phyloP scores from a whole-genome alignment of 768 basidiomycete genomes.

The Naganishia vishniacii region DNA sequence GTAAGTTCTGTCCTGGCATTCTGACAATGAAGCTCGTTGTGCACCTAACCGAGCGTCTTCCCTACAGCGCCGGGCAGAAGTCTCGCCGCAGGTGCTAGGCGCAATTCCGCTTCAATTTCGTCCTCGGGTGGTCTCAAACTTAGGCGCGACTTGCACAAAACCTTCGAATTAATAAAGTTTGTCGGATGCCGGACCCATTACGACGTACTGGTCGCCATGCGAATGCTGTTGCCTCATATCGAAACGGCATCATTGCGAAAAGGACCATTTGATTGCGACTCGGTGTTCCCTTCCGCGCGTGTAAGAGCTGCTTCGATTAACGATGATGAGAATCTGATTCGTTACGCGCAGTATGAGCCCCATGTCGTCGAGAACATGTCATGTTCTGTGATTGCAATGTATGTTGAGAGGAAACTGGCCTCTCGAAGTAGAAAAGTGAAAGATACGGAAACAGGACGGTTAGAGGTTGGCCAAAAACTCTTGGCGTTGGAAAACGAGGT shows the following conservation, averaged over 20 bases:
- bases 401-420: not conserved
- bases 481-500: not conserved
- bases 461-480: not conserved
- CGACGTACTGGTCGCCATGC: conserved; percentile 3
- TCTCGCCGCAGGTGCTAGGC: too few relatives aligned
- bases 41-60: too few relatives aligned
- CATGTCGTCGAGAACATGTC: not conserved
- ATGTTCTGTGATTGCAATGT: not conserved
- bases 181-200: not conserved
- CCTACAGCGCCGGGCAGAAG: too few relatives aligned
- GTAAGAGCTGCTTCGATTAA: too few relatives aligned
- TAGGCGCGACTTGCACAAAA: not conserved
- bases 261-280: not conserved
- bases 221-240: conserved; percentile 3
- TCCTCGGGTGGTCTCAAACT: not conserved
- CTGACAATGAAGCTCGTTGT: too few relatives aligned
- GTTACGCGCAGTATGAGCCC: not conserved
- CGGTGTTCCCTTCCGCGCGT: not conserved
- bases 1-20: conserved; percentile 7
- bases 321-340: not conserved
- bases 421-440: not conserved
- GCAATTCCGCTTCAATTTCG: too few relatives aligned
- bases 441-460: not conserved
- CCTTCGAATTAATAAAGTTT: not conserved
- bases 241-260: not conserved